Base-by-base conservation (phyloP, 257 asterid species). In the Primulina huaijiensis region DNA sequence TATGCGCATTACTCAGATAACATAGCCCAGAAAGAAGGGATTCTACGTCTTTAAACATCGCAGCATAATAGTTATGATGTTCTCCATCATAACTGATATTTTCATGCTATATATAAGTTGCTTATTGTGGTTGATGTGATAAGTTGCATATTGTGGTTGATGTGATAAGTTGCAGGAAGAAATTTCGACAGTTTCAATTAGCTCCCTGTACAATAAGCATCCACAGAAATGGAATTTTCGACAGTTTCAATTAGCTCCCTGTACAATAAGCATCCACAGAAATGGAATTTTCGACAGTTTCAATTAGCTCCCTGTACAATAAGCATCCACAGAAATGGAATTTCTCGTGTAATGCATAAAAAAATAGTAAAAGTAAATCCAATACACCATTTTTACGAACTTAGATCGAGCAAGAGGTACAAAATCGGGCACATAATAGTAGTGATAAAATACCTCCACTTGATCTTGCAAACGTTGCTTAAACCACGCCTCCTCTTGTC, bases 401-500 rank as follows among this genome's bases (percentile, higher is more conserved):
- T 46, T 46, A 46, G 19, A 46, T 19, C 55, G 34, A 58, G 38
- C 71, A 11, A 65, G n/a, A 35, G 9, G 40, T 7, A 53, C 12
- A 29, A 60, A n/a, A 4, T 35, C 38, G 20, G 7, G 37, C 33
- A 46, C 31, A 43, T 67, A 46, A 38, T 72, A 70, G 43, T 8
- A 58, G 17, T 9, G 6, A 29, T 12, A 55, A 70, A 27, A 67
- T 85, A 90, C 97, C 97, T 87, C 86, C 74, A 84, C 86, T 78
- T 82, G 67, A 64, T 79, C 82, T 17, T 34, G 56, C 23, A 40
- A 68, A 14, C 72, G 76, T 46, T 16, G 68, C 82, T 84, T 89
- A 79, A 91, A 91, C 96, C 97, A 91, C 5, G 93, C 97, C 11
- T 87, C 96, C 83, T 91, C 97, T 76, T 89, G 89, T 35, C 97